Base-by-base conservation (phyloP, 2,329 filamentous ascomycete species). In the Alternaria infectoria region DNA sequence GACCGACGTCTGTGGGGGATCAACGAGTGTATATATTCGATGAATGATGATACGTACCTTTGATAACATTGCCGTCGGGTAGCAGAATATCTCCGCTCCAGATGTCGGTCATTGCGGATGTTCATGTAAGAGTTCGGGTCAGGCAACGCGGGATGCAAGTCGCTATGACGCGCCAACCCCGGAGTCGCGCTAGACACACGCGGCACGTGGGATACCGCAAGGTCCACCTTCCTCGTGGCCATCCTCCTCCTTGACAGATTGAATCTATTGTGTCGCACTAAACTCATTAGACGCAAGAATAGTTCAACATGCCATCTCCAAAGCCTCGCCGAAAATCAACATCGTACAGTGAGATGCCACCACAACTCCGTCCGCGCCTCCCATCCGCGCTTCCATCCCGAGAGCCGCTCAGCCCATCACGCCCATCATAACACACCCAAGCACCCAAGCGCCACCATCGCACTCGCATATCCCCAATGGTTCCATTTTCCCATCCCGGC, bases 51-150 rank as follows among this genome's bases (percentile, higher is more conserved):
- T 6, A 2, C 6, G 2, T 70, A 77, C 78, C 74, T 59, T 59
- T 74, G 5, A 80, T 62, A 11, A 32, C 46, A 12, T 61, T 64
- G 26, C 69, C 68, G 40, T 76, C 68, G 3, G 75, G 67, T 12
- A 80, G 71, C 44, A 75, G 15, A 30, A 80, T 78, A 7, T 75
- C 65, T 36, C 78, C 78, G 32, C 60, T 72, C 78, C 78, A 80
- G 40, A 79, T 63, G 40, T 79, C 77, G 8, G 69, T 45, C 75
- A 79, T 79, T 45, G 58, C 59, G 50, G 51, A 44, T 44, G 46
- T 59, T 17, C 9, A 57, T 23, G 45, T 57, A 19, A 13, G 61
- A 12, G 19, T 26, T 40, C 4, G 26, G 28, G 43, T 46, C 54
- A 32, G 30, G 36, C 43, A 36, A 60, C 23, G 57, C 58, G 45